Conservation (phyloP, 345 rosid genomes). For the Reutealis trisperma region DNA sequence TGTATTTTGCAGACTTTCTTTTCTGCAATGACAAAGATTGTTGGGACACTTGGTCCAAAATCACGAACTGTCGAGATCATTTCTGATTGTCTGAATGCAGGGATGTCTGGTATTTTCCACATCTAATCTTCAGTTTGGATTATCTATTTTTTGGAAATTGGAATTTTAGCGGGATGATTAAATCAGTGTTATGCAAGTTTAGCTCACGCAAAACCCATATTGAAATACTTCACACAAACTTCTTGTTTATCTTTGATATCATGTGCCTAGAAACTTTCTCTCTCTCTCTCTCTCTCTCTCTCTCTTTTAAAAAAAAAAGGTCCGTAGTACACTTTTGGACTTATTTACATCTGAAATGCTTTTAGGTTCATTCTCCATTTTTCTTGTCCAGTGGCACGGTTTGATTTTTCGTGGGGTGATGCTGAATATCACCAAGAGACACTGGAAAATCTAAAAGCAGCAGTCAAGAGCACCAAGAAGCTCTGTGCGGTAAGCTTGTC, state of each 20-base stretch:
- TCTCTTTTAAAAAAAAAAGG: too few species aligned
- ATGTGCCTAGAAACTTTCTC: background rate
- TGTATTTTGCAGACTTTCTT: conserved; percentile 68
- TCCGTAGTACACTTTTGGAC: background rate
- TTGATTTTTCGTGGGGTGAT: conserved; percentile 90
- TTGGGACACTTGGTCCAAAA: conserved; percentile 86
- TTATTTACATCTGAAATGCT: background rate
- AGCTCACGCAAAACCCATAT: background rate
- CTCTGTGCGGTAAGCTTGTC: conserved; percentile 74
- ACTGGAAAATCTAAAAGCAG: conserved; percentile 70
- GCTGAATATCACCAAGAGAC: conserved; percentile 84
- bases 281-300: too few species aligned
- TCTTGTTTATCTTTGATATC: background rate
- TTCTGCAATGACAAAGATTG: conserved; percentile 95
- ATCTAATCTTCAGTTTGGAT: background rate
- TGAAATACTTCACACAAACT: background rate
- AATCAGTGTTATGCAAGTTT: background rate
- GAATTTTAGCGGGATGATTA: background rate
- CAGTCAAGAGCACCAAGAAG: conserved; percentile 78
- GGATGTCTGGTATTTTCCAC: conserved; percentile 73
- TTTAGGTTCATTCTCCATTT: conserved; percentile 14
- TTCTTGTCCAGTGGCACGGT: conserved; percentile 21
- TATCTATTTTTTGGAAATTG: background rate
- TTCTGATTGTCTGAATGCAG: conserved; percentile 80
- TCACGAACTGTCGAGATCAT: conserved; percentile 77